Evolutionary conservation across 345 rosid genomes (phyloP).

Genomic region (Arabidopsis thaliana): TAIR10.1 NC_003075.7:7983501-7984000

Average conservation of each 20-base stretch:
- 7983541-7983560: constrained; percentile 63
- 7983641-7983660: constrained; percentile 54
- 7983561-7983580: constrained; percentile 55
- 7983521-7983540: constrained; percentile 74
- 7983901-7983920: constrained; percentile 75
- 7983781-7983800: constrained; percentile 50
- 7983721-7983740: constrained; percentile 57
- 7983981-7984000: constrained; percentile 67
- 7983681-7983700: constrained; percentile 87
- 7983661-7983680: constrained; percentile 84
- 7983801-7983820: constrained; percentile 95
- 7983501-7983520: constrained; percentile 59
- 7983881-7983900: constrained; percentile 70
- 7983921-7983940: constrained; percentile 56
- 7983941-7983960: constrained; percentile 44
- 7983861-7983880: constrained; percentile 65
- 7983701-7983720: constrained; percentile 74
- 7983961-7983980: constrained; percentile 62
- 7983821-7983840: constrained; percentile 54
- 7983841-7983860: constrained; percentile 54
- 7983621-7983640: constrained; percentile 64
- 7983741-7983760: constrained; percentile 40
- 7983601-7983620: constrained; percentile 70
- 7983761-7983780: constrained; percentile 46
- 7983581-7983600: constrained; percentile 76